Conservation (phyloP, 108 stramenopile genomes). For the Cyclostephanos tholiformis region DNA sequence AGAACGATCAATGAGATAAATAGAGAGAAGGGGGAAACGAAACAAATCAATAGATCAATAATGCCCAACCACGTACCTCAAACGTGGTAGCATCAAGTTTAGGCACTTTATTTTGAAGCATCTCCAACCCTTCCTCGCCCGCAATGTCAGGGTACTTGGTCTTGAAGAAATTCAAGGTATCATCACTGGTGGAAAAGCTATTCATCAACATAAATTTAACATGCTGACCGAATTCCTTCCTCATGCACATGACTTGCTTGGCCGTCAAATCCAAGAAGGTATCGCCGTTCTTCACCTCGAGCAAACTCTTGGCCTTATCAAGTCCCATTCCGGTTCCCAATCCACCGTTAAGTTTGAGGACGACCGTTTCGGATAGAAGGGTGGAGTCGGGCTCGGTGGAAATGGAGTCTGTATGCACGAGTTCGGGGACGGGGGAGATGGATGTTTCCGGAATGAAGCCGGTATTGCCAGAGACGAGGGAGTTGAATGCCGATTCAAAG, state of each 20-base stretch:
- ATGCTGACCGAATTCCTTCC: conserved; percentile 85
- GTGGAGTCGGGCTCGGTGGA: conserved; percentile 60
- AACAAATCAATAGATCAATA: not conserved
- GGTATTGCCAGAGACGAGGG: conserved; percentile 92
- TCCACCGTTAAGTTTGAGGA: conserved; percentile 99
- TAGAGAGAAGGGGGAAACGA: not conserved
- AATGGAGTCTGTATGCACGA: conserved; percentile 81
- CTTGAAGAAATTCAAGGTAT: conserved; percentile 92
- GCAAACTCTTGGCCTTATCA: conserved; percentile 97
- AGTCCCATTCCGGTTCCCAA: conserved; percentile 99
- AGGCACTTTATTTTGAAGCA: conserved; percentile 99
- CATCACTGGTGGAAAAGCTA: conserved; percentile 96
- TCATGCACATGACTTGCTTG: conserved; percentile 97
- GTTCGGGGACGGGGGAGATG: conserved; percentile 91
- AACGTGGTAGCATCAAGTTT: conserved; percentile 92
- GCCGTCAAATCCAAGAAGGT: conserved; percentile 99
- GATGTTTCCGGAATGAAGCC: conserved; percentile 95
- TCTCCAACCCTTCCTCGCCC: conserved; percentile 95
- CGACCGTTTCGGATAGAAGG: conserved; percentile 91
- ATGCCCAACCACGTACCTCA: conserved; percentile 58
- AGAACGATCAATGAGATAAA: not conserved
- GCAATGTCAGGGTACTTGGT: conserved; percentile 85
- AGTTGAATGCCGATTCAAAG: conserved; percentile 88
- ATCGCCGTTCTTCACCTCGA: conserved; percentile 96
- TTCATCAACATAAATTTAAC: conserved; percentile 99